These are phyloP conservation scores for Rhynchospora pubera DNA, from an alignment of 176 grass and related monocot species.

Conservation along the genomic window DNA sequence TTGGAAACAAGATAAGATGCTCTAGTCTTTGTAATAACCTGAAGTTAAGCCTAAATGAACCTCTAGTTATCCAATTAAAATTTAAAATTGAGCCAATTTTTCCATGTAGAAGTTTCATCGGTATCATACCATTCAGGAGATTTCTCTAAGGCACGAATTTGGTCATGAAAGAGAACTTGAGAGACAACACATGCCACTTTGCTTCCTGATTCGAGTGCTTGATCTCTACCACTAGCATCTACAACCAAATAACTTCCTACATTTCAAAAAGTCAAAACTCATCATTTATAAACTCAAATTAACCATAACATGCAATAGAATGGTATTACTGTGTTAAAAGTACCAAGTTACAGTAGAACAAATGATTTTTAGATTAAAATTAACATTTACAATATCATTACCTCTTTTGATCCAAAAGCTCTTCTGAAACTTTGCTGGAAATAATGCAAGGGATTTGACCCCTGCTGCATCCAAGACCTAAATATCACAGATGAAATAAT, in stretches of 20 bases:
- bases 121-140: slow-evolving; percentile 48
- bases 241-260: slow-evolving; percentile 76
- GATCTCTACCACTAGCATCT: slow-evolving; percentile 63
- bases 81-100: neutral
- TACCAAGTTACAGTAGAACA: neutral
- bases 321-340: neutral
- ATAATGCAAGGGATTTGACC: slow-evolving; percentile 69
- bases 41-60: neutral
- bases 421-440: slow-evolving; percentile 92
- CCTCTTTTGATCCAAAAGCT: slow-evolving; percentile 97
- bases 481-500: slow-evolving; percentile 15
- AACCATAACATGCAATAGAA: neutral
- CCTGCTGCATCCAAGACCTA: slow-evolving; percentile 76
- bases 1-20: too few species aligned
- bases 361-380: neutral
- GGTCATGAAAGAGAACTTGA: slow-evolving; percentile 71
- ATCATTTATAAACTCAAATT: neutral
- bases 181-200: slow-evolving; percentile 78
- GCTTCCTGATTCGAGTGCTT: slow-evolving; percentile 80
- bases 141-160: slow-evolving; percentile 59
- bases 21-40: too few species aligned
- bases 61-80: neutral
- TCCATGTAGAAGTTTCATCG: neutral
- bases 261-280: neutral
- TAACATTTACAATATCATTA: neutral